These are phyloP conservation scores for Talaromyces sp. DNA, from an alignment of 2,329 filamentous ascomycete genomes.

Conservation along the genomic window DNA sequence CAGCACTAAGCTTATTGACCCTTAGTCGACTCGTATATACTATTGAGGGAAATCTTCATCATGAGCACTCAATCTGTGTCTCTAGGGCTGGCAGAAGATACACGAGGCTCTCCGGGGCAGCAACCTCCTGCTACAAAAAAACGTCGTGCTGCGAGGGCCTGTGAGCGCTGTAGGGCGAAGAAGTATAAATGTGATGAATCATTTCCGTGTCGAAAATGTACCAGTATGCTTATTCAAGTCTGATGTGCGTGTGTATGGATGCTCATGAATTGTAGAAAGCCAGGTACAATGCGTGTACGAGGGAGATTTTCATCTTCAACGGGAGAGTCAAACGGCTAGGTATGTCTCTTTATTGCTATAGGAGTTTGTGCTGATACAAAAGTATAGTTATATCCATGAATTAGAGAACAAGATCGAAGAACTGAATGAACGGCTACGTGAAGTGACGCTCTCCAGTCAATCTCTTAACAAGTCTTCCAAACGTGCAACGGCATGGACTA, in stretches of 20 bases:
- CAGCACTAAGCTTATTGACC: background rate
- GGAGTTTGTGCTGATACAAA: background rate
- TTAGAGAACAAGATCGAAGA: conserved; percentile 35
- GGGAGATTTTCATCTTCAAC: background rate
- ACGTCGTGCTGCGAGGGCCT: conserved; percentile 47
- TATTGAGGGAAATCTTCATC: background rate
- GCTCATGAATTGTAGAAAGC: background rate
- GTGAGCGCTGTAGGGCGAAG: conserved; percentile 47
- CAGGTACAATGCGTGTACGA: background rate
- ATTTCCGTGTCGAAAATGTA: conserved; percentile 45
- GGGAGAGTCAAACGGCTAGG: background rate
- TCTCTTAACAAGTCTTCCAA: conserved; percentile 16
- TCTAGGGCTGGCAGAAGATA: background rate
- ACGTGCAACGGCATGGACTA: background rate
- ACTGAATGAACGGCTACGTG: conserved; percentile 27
- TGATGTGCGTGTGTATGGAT: background rate
- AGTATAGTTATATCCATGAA: conserved; percentile 33
- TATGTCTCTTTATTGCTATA: background rate
- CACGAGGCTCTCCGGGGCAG: conserved; percentile 9
- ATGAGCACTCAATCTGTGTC: background rate
- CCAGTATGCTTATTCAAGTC: conserved; percentile 31
- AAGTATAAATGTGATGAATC: conserved; percentile 51
- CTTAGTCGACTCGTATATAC: background rate
- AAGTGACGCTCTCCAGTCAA: background rate
- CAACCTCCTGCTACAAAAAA: conserved; percentile 23